phyloP scores from a whole-genome alignment of 371 early-diverging fungal species.

The Actinomucor elegans region DNA sequence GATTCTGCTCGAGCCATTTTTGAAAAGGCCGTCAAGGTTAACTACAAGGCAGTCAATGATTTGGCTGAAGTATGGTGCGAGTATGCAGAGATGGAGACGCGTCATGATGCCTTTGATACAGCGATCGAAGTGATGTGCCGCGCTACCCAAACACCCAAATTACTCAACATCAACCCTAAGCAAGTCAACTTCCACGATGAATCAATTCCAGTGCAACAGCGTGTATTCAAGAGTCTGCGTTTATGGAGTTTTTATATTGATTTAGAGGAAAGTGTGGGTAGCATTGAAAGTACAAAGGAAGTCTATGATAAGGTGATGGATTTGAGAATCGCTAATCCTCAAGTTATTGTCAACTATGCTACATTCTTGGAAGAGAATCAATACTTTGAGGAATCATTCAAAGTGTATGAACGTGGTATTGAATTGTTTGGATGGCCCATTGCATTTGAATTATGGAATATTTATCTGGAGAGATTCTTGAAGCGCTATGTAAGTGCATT shows the following conservation, averaged over 20 bases:
- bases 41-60: conserved; percentile 80
- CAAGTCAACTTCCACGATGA: conserved; percentile 64
- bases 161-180: conserved; percentile 35
- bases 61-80: conserved; percentile 91
- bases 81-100: conserved; percentile 92
- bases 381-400: conserved; percentile 94
- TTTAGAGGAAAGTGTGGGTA: conserved; percentile 90
- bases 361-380: conserved; percentile 85
- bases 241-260: conserved; percentile 96
- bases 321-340: conserved; percentile 93
- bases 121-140: conserved; percentile 79
- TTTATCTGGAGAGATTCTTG: conserved; percentile 89
- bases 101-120: conserved; percentile 63
- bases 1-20: conserved; percentile 78
- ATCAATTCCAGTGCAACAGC: conserved; percentile 72
- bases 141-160: conserved; percentile 70
- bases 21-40: conserved; percentile 82
- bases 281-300: conserved; percentile 78
- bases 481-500: conserved; percentile 67
- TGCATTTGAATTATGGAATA: conserved; percentile 97
- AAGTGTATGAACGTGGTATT: conserved; percentile 95
- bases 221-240: conserved; percentile 87
- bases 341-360: conserved; percentile 93
- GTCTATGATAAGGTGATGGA: conserved; percentile 94
- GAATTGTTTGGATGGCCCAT: conserved; percentile 94